Base-by-base conservation (phyloP, 2,329 filamentous ascomycete species). In the Graphiopsis chlorocephala region DNA sequence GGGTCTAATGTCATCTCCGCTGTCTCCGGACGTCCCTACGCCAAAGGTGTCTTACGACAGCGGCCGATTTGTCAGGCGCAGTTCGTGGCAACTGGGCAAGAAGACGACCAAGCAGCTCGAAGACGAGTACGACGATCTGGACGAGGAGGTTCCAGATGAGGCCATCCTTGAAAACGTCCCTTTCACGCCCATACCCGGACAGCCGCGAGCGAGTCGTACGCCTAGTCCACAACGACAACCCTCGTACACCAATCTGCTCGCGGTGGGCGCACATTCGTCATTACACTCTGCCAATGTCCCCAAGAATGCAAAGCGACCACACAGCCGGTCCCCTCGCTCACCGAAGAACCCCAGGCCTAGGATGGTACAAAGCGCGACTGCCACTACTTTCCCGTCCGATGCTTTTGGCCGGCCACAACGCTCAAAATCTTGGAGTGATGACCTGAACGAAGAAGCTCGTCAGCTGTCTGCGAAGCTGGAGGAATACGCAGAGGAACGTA, bases 111-210 rank as follows among this genome's bases (percentile, higher is more conserved):
- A 88, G 66, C 87, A 93, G 71, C 81, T 92, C 61, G 91, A 95
- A 74, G 85, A 86, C 63, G 91, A 94, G 73, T 93, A 92, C 70
- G 90, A 93, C 69, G 89, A 93, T 62, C 88, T 86, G 62, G 90
- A 93, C 72, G 87, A 91, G 67, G 83, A 85, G 64, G 88, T 95
- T 31, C 91, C 91, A 0, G 90, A 93, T 28, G 90, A 91, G 62
- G 85, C 91, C 26, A 84, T 93, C 61, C 84, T 95, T 55, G 90
- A 92, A 78, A 95, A 95, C 68, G 88, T 95, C 2, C 91, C 91
- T 5, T 86, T 95, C 53, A 93, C 91, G 0, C 91, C 91, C 14
- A 66, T 74, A 60, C 72, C 73, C 10, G 73, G 72, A 42, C 72
- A 72, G 23, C 2, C 72, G 73, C 57, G 77, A 79, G 63, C 73